Base-by-base conservation (phyloP, 106 monocot species). In the Chionographis japonica region DNA sequence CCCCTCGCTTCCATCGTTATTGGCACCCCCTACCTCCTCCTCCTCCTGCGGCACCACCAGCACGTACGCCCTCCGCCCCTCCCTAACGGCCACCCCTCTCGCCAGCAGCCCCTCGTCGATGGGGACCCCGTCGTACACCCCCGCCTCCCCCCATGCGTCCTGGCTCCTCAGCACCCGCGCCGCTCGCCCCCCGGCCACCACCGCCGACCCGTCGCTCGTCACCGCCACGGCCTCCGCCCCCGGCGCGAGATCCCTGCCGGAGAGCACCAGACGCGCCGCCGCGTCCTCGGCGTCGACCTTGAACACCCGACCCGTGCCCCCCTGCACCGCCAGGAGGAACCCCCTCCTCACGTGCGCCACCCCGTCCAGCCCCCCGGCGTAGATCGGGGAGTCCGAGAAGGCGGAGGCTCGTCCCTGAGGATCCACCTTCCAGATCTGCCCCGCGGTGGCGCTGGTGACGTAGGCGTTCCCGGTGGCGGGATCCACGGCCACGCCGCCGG, bases 211-310 rank as follows among this genome's bases (percentile, higher is more conserved):
- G 54, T 94, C 90, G 3, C 39, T 58, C 58, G 69, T 75, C 68
- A 84, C 15, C 8, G 77, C 85, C 14, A 84, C 39, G 2, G 49
- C 66, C 36, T 60, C 60, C 11, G 65, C 68, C 2, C 40, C 51
- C 40, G 14, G 58, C 4, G 60, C 54, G 4, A 50, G 54, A 0
- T 11, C 54, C 67, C 14, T 2, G 60, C 41, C 74, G 37, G 67
- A 73, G 20, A 10, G 46, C 54, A 84, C 87, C 54, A 18, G 18
- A 75, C 75, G 78, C 42, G 69, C 72, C 3, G 50, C 52, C 13
- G 86, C 93, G 16, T 72, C 75, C 19, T 90, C 90, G 4, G 61
- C 60, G 62, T 90, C 90, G 46, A 94, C 75, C 66, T 79, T 84
- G 50, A 87, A 83, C 12, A 90, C 14, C 69, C 37, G 79, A 11